Evolutionary conservation across 345 rosid genomes (phyloP), one percentile per base, ranked within the genome.

Genomic region (Brassica juncea): DNA sequence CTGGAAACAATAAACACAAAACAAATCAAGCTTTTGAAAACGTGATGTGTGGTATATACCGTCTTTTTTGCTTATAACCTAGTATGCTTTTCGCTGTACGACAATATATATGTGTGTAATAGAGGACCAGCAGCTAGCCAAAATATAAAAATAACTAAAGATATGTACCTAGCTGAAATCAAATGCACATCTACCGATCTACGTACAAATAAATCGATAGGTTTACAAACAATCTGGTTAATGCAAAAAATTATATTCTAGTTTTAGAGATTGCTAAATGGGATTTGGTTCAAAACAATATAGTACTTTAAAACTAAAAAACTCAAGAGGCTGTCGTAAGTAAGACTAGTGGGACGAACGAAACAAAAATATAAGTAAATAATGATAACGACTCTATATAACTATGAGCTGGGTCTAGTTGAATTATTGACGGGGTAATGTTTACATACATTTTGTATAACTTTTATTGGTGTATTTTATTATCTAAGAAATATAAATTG

Each of bases 271-370:
- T 30, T 15, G 54, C 6, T 47, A 63, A 15, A 70, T 71, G 66
- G 31, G 42, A 34, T 52, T 70, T 70, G 16, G 32, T 55, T 71
- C 34, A 35, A 77, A 54, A 54, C 60, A 47, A 47, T 15, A 6
- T 15, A 16, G 6, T 49, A 70, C 23, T 28, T 54, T 16, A 54
- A 6, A 52, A 16, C 23, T 54, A n/a, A n/a, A 19, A 66, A 37
- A 79, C 8, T 47, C 57, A 6, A 79, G 37, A 67, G 78, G 70
- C 74, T 68, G 70, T 70, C 44, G 57, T 11, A 67, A n/a, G 52
- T 44, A 44, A 66, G 35, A 44, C 34, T 72, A 79, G 73, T 73
- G 78, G 82, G 62, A 59, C 8, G 69, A 79, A 42, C n/a, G 15
- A 12, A 47, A 47, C 54, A 47, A 47, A 47, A 11, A 47, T 44